A percentile compares a stretch with the other conserved stretches of the same genome.
These are phyloP conservation scores for Blastosporella zonata DNA, from an alignment of 1,284 basidiomycete genomes.

Conservation along the genomic window DNA sequence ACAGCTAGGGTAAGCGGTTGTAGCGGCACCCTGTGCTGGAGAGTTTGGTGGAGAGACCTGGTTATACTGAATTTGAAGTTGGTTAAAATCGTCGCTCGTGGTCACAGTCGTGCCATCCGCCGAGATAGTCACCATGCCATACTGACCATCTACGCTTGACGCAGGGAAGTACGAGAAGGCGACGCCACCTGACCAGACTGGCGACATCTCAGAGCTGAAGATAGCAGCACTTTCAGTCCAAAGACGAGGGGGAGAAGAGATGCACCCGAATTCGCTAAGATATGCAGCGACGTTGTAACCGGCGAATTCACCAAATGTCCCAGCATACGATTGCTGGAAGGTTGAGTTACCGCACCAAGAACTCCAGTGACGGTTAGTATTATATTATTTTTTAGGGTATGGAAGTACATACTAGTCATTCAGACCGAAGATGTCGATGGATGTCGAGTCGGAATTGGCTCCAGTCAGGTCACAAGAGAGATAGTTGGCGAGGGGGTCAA, in stretches of 20 bases:
- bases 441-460: constrained; percentile 51
- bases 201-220: constrained; percentile 67
- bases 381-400: background rate
- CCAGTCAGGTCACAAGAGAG: constrained; percentile 71
- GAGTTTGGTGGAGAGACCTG: constrained; percentile 60
- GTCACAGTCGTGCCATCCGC: constrained; percentile 60
- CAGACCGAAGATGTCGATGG: constrained; percentile 84
- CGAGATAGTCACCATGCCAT: constrained; percentile 81
- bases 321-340: constrained; percentile 54
- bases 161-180: constrained; percentile 90
- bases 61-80: constrained; percentile 61
- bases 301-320: constrained; percentile 52
- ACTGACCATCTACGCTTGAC: constrained; percentile 58
- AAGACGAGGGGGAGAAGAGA: constrained; percentile 57
- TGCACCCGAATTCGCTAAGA: constrained; percentile 89
- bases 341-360: constrained; percentile 78
- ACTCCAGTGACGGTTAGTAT: constrained; percentile 33
- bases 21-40: constrained; percentile 53
- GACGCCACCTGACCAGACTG: constrained; percentile 85
- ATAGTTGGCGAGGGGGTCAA: constrained; percentile 74
- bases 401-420: constrained; percentile 68
- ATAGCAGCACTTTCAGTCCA: constrained; percentile 84
- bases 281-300: constrained; percentile 81
- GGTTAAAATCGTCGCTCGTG: constrained; percentile 64
- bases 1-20: constrained; percentile 62